Evolutionary conservation across 2,329 filamentous ascomycete genomes (phyloP).

Genomic region (Colletotrichum eremochloae): DNA sequence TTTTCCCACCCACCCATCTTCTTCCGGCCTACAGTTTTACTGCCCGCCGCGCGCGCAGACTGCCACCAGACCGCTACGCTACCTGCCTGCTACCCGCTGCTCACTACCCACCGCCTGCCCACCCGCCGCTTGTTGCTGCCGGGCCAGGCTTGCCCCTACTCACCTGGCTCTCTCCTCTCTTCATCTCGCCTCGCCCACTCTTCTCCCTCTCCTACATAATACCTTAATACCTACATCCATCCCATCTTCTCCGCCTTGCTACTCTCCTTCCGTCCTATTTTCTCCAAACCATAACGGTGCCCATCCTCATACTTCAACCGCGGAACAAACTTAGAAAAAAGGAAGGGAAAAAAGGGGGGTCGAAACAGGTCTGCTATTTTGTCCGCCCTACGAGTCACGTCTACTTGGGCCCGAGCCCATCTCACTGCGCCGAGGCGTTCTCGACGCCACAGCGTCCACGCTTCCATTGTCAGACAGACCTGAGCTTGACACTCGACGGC

Average conservation of each 20-base stretch:
- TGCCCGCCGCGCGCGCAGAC: conserved; percentile 3
- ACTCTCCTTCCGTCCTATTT: conserved; percentile 25
- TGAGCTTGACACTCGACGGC: conserved; percentile 31
- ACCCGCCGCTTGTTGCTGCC: conserved; percentile 2
- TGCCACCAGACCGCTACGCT: conserved; percentile 33
- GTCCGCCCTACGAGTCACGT: conserved; percentile 42
- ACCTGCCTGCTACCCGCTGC: neutral
- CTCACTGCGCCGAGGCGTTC: conserved; percentile 43
- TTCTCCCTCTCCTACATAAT: conserved; percentile 38
- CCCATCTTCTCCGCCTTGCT: conserved; percentile 34
- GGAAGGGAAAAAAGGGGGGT: conserved; percentile 33
- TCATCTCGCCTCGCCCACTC: neutral
- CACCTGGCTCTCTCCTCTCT: conserved; percentile 1
- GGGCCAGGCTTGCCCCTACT: conserved; percentile 11
- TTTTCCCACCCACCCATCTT: conserved; percentile 12
- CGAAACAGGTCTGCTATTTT: conserved; percentile 44
- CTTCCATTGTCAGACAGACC: conserved; percentile 30
- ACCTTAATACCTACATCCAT: conserved; percentile 39
- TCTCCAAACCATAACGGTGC: conserved; percentile 13
- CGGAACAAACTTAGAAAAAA: conserved; percentile 27
- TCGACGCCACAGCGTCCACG: conserved; percentile 43
- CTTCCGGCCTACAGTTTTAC: conserved; percentile 14
- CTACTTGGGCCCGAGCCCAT: conserved; percentile 42
- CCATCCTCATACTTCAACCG: conserved; percentile 3
- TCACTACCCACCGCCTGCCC: neutral